phyloP scores from a whole-genome alignment of 2,329 filamentous ascomycete genomes.

The Didymella sp. region DNA sequence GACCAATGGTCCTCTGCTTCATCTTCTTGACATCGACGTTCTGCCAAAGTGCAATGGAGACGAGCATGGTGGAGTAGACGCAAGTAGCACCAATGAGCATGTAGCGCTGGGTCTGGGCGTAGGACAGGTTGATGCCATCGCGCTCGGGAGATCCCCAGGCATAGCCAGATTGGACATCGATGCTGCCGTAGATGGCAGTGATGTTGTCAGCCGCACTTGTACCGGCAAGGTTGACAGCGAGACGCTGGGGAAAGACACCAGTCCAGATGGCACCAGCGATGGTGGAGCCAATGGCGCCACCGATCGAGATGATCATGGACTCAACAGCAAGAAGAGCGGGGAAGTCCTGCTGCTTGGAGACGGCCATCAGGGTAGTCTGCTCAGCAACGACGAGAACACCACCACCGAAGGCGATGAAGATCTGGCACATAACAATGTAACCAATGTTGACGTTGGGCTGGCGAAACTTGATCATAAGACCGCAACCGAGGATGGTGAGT shows the following conservation, averaged over 20 bases:
- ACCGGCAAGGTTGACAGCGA: constrained; percentile 57
- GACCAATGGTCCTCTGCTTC: constrained; percentile 44
- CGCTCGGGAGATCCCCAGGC: constrained; percentile 59
- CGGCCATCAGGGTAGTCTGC: constrained; percentile 45
- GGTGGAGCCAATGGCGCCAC: constrained; percentile 53
- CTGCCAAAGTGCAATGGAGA: constrained; percentile 39
- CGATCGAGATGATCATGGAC: constrained; percentile 66
- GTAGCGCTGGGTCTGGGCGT: constrained; percentile 46
- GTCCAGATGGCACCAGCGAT: constrained; percentile 72
- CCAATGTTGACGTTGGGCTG: constrained; percentile 46
- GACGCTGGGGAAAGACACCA: constrained; percentile 61
- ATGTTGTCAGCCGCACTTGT: constrained; percentile 50
- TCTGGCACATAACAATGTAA: constrained; percentile 45
- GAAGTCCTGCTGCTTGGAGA: constrained; percentile 44
- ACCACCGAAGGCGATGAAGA: constrained; percentile 47
- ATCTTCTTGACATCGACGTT: constrained; percentile 42
- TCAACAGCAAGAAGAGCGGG: constrained; percentile 55
- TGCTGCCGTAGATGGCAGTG: constrained; percentile 57
- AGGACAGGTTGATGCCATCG: constrained; percentile 50
- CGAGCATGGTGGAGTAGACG: constrained; percentile 34
- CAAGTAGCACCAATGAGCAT: constrained; percentile 48
- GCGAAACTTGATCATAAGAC: constrained; percentile 50
- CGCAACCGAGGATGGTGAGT: constrained; percentile 44
- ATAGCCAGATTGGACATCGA: constrained; percentile 63
- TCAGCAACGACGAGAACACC: constrained; percentile 46